These are phyloP conservation scores for Colletotrichum spaethianum DNA, from an alignment of 2,329 filamentous ascomycete species.

Conservation along the genomic window DNA sequence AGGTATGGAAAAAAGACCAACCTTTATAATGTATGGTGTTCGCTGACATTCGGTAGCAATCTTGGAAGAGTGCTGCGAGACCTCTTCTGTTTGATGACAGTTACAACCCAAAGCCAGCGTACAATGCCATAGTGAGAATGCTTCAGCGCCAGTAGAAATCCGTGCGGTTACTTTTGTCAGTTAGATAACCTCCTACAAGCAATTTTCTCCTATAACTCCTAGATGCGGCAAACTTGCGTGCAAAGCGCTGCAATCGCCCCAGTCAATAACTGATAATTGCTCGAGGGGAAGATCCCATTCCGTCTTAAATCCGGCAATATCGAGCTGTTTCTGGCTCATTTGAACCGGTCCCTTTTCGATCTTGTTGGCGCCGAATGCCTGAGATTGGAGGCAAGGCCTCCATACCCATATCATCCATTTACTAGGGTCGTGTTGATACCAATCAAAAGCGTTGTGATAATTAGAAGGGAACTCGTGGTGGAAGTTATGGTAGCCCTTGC, in stretches of 20 bases:
- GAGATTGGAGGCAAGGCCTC: slow-evolving; percentile 89
- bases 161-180: background rate
- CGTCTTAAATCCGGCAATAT: slow-evolving; percentile 84
- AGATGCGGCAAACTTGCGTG: too few species aligned
- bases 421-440: slow-evolving; percentile 92
- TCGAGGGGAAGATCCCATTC: slow-evolving; percentile 91
- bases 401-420: slow-evolving; percentile 90
- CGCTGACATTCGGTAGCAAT: slow-evolving; percentile 51
- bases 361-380: slow-evolving; percentile 94
- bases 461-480: slow-evolving; percentile 95
- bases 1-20: slow-evolving; percentile 46
- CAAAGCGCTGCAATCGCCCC: slow-evolving; percentile 77
- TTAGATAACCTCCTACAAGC: background rate
- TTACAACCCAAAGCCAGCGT: slow-evolving; percentile 66
- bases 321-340: slow-evolving; percentile 92
- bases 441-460: slow-evolving; percentile 92
- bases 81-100: slow-evolving; percentile 68
- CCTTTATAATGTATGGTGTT: too few species aligned
- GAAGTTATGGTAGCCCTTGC: slow-evolving; percentile 95
- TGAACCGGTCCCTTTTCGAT: slow-evolving; percentile 93
- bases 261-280: slow-evolving; percentile 86
- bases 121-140: slow-evolving; percentile 59
- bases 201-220: too few species aligned
- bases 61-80: slow-evolving; percentile 63
- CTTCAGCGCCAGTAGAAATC: slow-evolving; percentile 37